phyloP scores from a whole-genome alignment of 768 basidiomycete genomes.

The Baorangia bicolor region DNA sequence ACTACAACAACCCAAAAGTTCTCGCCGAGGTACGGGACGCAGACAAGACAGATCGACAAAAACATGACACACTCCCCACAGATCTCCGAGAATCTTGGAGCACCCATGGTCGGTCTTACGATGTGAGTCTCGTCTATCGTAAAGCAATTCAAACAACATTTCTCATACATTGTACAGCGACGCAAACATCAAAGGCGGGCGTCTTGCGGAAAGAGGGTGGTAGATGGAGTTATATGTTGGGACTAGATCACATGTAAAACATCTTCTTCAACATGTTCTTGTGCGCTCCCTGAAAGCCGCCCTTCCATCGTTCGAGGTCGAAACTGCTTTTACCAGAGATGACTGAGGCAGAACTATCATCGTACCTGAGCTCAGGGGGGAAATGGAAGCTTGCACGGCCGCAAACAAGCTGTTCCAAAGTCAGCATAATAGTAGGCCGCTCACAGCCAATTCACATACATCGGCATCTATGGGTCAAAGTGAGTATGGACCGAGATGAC shows the following conservation, averaged over 20 bases:
- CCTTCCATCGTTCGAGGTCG: slow-evolving; percentile 33
- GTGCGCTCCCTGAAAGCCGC: slow-evolving; percentile 34
- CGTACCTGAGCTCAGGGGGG: slow-evolving; percentile 35
- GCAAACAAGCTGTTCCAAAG: slow-evolving; percentile 47
- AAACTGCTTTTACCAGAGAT: slow-evolving; percentile 25
- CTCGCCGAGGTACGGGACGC: slow-evolving; percentile 69
- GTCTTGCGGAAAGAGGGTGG: slow-evolving; percentile 66
- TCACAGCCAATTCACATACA: slow-evolving; percentile 32
- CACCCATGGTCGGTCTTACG: slow-evolving; percentile 91
- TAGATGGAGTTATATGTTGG: slow-evolving; percentile 32
- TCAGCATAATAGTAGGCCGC: not conserved
- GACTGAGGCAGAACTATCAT: slow-evolving; percentile 39
- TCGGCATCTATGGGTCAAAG: slow-evolving; percentile 48
- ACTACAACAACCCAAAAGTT: slow-evolving; percentile 91
- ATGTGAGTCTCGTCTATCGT: slow-evolving; percentile 53
- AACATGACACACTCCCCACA: slow-evolving; percentile 24
- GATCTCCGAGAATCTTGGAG: slow-evolving; percentile 81
- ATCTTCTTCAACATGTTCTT: slow-evolving; percentile 28
- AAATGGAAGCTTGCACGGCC: slow-evolving; percentile 54
- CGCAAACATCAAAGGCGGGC: slow-evolving; percentile 67
- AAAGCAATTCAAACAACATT: not conserved
- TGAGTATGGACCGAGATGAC: not conserved
- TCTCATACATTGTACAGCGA: slow-evolving; percentile 42
- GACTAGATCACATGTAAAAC: slow-evolving; percentile 33
- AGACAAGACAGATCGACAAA: not conserved